Conservation (phyloP, 176 grass and related monocot genomes). For the Paspalum notatum region DNA sequence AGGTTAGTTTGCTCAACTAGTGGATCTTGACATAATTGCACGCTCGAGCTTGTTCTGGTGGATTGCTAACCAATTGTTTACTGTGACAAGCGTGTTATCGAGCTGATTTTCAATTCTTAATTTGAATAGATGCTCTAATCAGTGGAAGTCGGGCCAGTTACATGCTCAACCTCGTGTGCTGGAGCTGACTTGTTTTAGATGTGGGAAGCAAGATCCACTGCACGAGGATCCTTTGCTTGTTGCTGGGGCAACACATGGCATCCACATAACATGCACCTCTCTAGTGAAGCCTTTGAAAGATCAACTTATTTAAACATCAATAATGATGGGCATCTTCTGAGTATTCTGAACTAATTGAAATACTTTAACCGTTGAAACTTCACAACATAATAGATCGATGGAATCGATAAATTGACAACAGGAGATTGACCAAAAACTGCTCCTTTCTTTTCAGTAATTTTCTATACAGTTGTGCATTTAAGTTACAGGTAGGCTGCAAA, state of each 20-base stretch:
- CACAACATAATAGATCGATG: background rate
- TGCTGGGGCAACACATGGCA: slow-evolving; percentile 35
- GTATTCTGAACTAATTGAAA: background rate
- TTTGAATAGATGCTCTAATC: slow-evolving; percentile 23
- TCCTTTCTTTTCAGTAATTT: slow-evolving; percentile 20
- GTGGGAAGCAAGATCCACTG: slow-evolving; percentile 46
- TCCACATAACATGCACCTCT: slow-evolving; percentile 32
- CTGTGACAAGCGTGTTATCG: background rate
- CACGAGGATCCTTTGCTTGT: slow-evolving; percentile 35
- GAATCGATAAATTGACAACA: background rate
- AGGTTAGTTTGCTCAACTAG: slow-evolving; percentile 26
- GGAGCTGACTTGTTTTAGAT: slow-evolving; percentile 40
- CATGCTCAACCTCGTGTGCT: slow-evolving; percentile 26
- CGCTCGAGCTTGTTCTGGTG: slow-evolving; percentile 17
- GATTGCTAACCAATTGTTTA: background rate
- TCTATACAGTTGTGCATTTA: slow-evolving; percentile 40
- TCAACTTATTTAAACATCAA: slow-evolving; percentile 8
- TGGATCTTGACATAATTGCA: slow-evolving; percentile 33
- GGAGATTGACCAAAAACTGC: slow-evolving; percentile 16
- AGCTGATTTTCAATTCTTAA: slow-evolving; percentile 2
- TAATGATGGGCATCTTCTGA: slow-evolving; percentile 26
- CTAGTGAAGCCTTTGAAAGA: background rate
- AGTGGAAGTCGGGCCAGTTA: slow-evolving; percentile 5
- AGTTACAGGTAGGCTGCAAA: slow-evolving; percentile 27
- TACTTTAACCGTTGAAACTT: background rate